Conservation (phyloP, 257 asterid species). For the Ligustrum vulgare region DNA sequence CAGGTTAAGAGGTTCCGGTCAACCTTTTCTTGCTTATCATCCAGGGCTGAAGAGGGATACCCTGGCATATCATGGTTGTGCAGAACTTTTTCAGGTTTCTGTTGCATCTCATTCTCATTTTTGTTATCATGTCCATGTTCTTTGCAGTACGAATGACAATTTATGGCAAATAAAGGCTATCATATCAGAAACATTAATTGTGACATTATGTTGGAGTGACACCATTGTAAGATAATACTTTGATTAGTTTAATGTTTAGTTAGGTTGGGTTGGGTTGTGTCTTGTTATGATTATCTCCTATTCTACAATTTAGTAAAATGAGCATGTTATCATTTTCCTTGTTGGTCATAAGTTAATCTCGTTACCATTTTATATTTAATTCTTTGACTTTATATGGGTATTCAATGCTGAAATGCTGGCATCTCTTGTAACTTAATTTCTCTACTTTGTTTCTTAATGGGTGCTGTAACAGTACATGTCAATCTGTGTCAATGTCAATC, state of each 20-base stretch:
- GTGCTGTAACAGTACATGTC: not conserved
- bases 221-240: not conserved
- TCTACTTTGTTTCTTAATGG: not conserved
- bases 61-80: conserved; percentile 97
- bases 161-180: conserved; percentile 8
- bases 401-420: not conserved
- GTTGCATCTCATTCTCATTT: conserved; percentile 15
- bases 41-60: conserved; percentile 88
- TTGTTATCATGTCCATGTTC: conserved; percentile 19
- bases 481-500: not conserved
- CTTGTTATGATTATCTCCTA: conserved; percentile 10
- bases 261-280: conserved; percentile 8
- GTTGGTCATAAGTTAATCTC: not conserved
- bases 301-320: conserved; percentile 1
- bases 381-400: not conserved
- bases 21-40: conserved; percentile 86
- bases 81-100: conserved; percentile 92
- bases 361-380: not conserved
- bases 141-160: conserved; percentile 19
- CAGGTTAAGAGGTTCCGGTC: conserved; percentile 87
- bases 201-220: not conserved
- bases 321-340: not conserved
- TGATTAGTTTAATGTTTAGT: not conserved
- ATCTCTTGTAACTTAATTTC: not conserved
- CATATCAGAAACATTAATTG: not conserved